Conservation (phyloP, 345 rosid genomes). For the Lepidium sativum region DNA sequence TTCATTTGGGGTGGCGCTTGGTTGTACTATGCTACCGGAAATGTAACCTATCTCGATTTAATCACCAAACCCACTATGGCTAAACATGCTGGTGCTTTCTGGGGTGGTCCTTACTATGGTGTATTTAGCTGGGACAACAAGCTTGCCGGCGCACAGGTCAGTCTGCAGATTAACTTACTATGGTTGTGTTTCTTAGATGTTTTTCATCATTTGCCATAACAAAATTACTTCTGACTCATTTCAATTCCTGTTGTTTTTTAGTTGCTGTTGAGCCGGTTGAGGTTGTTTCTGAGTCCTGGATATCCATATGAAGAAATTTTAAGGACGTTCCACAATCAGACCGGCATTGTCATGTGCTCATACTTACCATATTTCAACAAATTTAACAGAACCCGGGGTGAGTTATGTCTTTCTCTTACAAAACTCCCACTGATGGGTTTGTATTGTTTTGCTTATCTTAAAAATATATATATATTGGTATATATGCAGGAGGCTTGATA, state of each 20-base stretch:
- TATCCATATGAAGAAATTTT: conserved; percentile 90
- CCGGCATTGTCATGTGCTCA: conserved; percentile 76
- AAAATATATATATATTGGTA: background rate
- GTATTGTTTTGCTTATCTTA: background rate
- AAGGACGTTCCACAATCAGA: conserved; percentile 83
- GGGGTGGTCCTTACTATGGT: conserved; percentile 84
- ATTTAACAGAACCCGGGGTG: conserved; percentile 69
- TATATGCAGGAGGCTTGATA: conserved; percentile 65
- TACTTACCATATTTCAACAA: conserved; percentile 58
- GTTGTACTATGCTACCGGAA: conserved; percentile 94
- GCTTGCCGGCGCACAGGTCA: conserved; percentile 93
- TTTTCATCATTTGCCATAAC: background rate
- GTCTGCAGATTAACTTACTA: conserved; percentile 2
- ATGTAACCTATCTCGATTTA: conserved; percentile 57
- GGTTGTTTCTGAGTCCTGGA: conserved; percentile 86
- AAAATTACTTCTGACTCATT: background rate
- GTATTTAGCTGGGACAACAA: conserved; percentile 99
- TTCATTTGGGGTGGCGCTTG: conserved; percentile 93
- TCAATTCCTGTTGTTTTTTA: conserved; percentile 17
- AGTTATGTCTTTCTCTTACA: background rate
- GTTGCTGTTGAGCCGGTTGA: conserved; percentile 74
- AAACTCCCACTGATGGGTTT: conserved; percentile 1
- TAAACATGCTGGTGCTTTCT: conserved; percentile 87
- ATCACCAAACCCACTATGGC: conserved; percentile 69
- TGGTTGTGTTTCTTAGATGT: background rate